Evolutionary conservation across 495 filamentous ascomycete genomes (phyloP).

Genomic region (Delitschia confertaspora): DNA sequence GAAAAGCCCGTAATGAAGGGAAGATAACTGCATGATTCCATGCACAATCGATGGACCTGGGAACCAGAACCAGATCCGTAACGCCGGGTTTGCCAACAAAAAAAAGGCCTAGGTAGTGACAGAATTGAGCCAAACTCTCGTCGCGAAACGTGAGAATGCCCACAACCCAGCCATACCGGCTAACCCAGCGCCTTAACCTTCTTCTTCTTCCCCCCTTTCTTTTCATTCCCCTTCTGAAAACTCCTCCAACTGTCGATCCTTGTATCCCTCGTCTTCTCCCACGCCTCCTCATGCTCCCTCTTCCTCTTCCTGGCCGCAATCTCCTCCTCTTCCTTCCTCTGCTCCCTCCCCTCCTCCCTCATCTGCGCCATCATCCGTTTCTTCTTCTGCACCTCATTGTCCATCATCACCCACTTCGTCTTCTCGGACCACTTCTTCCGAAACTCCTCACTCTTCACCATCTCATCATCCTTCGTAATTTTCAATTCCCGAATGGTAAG

Average conservation of each 20-base stretch:
- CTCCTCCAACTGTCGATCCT: conserved; percentile 91
- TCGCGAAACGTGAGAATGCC: too few species aligned
- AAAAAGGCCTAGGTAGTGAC: too few species aligned
- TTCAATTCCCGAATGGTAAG: conserved; percentile 89
- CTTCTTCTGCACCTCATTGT: conserved; percentile 77
- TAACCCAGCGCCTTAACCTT: conserved; percentile 79
- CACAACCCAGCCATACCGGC: conserved; percentile 16
- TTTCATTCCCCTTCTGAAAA: conserved; percentile 61
- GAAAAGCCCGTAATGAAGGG: too few species aligned
- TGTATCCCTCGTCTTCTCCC: conserved; percentile 86
- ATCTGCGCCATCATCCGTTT: conserved; percentile 87
- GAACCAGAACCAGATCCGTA: too few species aligned
- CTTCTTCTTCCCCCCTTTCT: conserved; percentile 69
- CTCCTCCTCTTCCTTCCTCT: conserved; percentile 82
- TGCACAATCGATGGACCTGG: too few species aligned
- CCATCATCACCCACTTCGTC: conserved; percentile 83
- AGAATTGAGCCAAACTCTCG: too few species aligned
- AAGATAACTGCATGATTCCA: too few species aligned
- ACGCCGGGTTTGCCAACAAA: too few species aligned
- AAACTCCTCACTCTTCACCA: conserved; percentile 75
- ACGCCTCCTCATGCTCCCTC: conserved; percentile 82
- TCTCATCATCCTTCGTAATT: conserved; percentile 78
- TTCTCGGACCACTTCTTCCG: conserved; percentile 79
- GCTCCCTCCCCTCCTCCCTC: conserved; percentile 91
- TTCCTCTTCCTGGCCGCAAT: conserved; percentile 79